These are phyloP conservation scores for Mentha longifolia DNA, from an alignment of 257 asterid species.

Conservation along the genomic window DNA sequence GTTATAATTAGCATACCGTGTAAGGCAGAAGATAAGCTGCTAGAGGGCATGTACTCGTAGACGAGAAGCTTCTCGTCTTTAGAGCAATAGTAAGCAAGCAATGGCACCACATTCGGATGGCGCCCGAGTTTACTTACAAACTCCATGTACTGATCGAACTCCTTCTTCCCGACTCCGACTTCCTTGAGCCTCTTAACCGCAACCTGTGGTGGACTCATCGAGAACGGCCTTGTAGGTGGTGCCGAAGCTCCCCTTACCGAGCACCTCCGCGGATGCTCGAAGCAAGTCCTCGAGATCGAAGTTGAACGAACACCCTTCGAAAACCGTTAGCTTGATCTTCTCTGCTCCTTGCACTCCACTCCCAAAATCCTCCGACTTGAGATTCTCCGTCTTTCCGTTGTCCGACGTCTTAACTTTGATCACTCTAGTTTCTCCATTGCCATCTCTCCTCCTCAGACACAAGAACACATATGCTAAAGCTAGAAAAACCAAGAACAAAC, in stretches of 20 bases:
- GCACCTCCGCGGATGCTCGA: constrained; percentile 97
- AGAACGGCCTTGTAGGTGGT: constrained; percentile 86
- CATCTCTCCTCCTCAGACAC: constrained; percentile 56
- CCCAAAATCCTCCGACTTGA: constrained; percentile 87
- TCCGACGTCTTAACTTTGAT: constrained; percentile 57
- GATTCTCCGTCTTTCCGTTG: constrained; percentile 57
- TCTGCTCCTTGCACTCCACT: constrained; percentile 90
- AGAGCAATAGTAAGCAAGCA: constrained; percentile 84
- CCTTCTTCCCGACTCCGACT: constrained; percentile 71
- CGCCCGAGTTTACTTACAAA: constrained; percentile 51
- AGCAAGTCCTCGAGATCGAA: constrained; percentile 89
- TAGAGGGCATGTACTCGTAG: constrained; percentile 72
- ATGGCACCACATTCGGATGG: constrained; percentile 66
- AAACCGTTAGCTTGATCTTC: constrained; percentile 79
- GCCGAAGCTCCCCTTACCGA: constrained; percentile 90
- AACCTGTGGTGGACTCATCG: constrained; percentile 75
- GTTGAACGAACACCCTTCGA: constrained; percentile 69
- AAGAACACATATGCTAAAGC: constrained; percentile 40
- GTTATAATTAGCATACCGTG: constrained; percentile 54
- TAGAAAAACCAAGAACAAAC: constrained; percentile 41
- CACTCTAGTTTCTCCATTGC: constrained; percentile 35
- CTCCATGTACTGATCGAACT: constrained; percentile 93
- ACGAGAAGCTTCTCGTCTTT: constrained; percentile 97
- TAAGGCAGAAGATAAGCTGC: constrained; percentile 81
- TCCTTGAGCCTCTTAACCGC: constrained; percentile 89